These are phyloP conservation scores for Centaurea solstitialis DNA, from an alignment of 129 eudicot genomes.

Conservation along the genomic window DNA sequence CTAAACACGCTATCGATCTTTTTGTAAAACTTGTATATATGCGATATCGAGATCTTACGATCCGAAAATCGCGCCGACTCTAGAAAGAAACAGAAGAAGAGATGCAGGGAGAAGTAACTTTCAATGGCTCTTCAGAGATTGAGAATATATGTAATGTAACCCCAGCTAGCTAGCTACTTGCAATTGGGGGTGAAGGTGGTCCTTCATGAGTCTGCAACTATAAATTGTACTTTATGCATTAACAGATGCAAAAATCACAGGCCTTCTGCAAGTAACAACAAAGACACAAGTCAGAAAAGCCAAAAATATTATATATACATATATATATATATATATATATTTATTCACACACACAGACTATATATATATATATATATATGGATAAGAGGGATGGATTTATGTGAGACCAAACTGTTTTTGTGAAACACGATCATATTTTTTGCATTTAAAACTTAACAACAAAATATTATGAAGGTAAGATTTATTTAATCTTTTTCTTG, in stretches of 20 bases:
- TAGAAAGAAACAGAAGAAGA: not conserved
- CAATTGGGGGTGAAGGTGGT: conserved; percentile 34
- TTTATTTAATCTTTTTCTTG: no score
- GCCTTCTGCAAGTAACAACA: conserved; percentile 25
- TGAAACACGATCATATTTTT: no score
- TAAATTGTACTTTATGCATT: conserved; percentile 21
- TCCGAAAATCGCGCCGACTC: conserved; percentile 11
- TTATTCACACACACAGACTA: no score
- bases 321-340: not conserved
- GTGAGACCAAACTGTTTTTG: no score
- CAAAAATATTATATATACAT: not conserved
- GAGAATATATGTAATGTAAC: conserved; percentile 13
- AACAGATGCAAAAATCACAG: conserved; percentile 1
- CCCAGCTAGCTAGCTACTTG: conserved; percentile 19
- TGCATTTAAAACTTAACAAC: no score
- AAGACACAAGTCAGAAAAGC: conserved; percentile 9
- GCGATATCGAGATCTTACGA: not conserved
- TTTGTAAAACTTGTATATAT: not conserved
- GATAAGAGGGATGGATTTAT: no score
- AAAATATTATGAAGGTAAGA: no score
- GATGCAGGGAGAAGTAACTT: conserved; percentile 16
- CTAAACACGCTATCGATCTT: not conserved
- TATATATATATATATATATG: no score
- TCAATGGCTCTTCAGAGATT: conserved; percentile 14
- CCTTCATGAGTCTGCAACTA: conserved; percentile 13